Conservation (phyloP, 2,329 filamentous ascomycete genomes). For the Pseudohalonectria lignicola region DNA sequence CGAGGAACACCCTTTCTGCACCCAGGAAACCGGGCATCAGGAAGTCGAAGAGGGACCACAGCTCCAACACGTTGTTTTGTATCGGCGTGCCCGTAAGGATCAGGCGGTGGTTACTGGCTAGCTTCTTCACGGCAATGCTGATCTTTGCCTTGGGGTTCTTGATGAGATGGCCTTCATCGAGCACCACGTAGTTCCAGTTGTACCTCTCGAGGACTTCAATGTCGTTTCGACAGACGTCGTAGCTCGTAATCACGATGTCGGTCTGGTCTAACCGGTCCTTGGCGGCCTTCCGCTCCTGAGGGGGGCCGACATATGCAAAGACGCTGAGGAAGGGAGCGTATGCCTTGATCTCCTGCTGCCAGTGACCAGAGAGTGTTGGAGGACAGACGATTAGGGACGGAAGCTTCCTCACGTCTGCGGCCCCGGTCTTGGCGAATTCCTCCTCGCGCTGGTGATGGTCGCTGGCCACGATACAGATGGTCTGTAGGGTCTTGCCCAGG, state of each 20-base stretch:
- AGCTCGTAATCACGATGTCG: slow-evolving; percentile 93
- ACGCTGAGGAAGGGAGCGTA: slow-evolving; percentile 91
- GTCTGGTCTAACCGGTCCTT: slow-evolving; percentile 61
- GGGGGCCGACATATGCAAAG: slow-evolving; percentile 83
- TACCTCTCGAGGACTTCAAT: slow-evolving; percentile 72
- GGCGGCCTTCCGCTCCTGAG: slow-evolving; percentile 64
- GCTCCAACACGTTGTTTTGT: slow-evolving; percentile 91
- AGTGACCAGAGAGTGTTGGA: slow-evolving; percentile 91
- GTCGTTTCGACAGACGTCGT: slow-evolving; percentile 96
- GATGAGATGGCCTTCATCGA: slow-evolving; percentile 96
- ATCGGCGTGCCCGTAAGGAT: slow-evolving; percentile 96
- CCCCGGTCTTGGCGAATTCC: slow-evolving; percentile 74
- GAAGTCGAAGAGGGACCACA: slow-evolving; percentile 98
- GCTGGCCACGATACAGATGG: slow-evolving; percentile 93
- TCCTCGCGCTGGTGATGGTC: slow-evolving; percentile 91
- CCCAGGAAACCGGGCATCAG: slow-evolving; percentile 97
- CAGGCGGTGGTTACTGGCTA: slow-evolving; percentile 84
- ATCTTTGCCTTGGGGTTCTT: slow-evolving; percentile 98
- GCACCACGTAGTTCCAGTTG: slow-evolving; percentile 90
- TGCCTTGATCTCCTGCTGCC: slow-evolving; percentile 94
- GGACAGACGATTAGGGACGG: slow-evolving; percentile 94
- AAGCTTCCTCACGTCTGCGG: slow-evolving; percentile 65
- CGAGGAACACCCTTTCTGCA: slow-evolving; percentile 88
- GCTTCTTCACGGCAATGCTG: slow-evolving; percentile 79
- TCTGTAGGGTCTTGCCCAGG: slow-evolving; percentile 93